These are phyloP conservation scores for Trichoderma sp. DNA, from an alignment of 2,329 filamentous ascomycete genomes.

Conservation along the genomic window DNA sequence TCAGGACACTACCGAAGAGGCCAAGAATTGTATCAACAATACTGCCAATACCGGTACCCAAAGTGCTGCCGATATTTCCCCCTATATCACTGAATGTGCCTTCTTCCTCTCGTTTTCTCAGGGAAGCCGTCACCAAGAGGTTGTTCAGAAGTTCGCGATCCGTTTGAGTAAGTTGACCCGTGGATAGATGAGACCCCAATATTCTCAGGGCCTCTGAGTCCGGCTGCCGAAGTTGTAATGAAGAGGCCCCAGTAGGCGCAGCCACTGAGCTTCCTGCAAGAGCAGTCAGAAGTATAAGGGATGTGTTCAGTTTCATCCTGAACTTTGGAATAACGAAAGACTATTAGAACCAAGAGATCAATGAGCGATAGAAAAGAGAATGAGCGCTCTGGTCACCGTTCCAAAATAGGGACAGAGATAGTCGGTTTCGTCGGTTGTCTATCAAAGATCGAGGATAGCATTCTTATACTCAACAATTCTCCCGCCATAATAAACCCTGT, in stretches of 20 bases:
- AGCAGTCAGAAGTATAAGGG: neutral
- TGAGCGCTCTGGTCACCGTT: neutral
- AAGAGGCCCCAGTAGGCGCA: neutral
- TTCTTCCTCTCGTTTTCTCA: neutral
- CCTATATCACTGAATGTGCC: neutral
- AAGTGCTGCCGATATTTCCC: neutral
- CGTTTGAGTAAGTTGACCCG: neutral
- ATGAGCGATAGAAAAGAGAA: neutral
- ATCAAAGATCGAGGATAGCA: neutral
- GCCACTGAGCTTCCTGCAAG: neutral
- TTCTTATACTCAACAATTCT: neutral
- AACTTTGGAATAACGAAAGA: neutral
- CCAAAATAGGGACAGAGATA: neutral
- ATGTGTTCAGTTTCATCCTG: neutral
- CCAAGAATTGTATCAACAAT: neutral
- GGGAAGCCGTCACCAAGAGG: neutral
- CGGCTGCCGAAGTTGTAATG: neutral
- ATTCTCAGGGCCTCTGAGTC: neutral
- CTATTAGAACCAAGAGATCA: neutral
- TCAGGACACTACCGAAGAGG: neutral
- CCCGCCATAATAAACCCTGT: neutral
- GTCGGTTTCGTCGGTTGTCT: neutral
- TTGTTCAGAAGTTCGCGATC: neutral
- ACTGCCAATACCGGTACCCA: neutral
- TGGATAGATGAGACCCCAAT: neutral